Conservation (phyloP, 331 rosid genomes). For the Telfairia occidentalis region DNA sequence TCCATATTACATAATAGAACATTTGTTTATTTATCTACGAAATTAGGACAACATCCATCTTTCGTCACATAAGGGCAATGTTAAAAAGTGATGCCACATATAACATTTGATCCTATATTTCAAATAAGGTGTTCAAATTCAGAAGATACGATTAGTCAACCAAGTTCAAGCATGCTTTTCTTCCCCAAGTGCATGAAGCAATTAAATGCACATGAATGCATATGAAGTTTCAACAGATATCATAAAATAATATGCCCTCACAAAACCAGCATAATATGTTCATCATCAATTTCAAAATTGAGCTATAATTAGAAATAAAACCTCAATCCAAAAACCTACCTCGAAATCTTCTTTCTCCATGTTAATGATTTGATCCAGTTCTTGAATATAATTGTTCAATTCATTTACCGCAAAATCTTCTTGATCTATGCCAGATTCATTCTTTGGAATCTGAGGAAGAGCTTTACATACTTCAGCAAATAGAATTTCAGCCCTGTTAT, state of each 20-base stretch:
- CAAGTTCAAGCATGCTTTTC: background rate
- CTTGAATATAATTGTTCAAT: conserved; percentile 52
- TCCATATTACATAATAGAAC: conserved; percentile 2
- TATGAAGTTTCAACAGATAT: background rate
- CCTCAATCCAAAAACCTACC: background rate
- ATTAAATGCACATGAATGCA: background rate
- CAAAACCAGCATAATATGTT: background rate
- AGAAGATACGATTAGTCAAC: background rate
- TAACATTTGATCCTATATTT: background rate
- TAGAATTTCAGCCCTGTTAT: conserved; percentile 60
- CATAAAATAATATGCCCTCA: background rate
- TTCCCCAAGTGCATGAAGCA: background rate
- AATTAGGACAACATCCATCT: background rate
- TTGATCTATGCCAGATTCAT: conserved; percentile 30
- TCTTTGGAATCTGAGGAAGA: conserved; percentile 61
- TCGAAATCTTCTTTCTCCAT: conserved; percentile 46
- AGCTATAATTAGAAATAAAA: background rate
- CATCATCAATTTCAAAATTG: background rate
- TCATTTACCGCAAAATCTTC: conserved; percentile 35
- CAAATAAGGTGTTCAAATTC: background rate
- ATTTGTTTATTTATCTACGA: background rate
- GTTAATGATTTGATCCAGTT: conserved; percentile 66
- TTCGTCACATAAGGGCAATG: background rate
- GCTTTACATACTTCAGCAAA: conserved; percentile 77
- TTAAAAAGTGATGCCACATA: background rate